Conservation (phyloP, 306 rosid genomes). For the Herpetospermum pedunculosum region DNA sequence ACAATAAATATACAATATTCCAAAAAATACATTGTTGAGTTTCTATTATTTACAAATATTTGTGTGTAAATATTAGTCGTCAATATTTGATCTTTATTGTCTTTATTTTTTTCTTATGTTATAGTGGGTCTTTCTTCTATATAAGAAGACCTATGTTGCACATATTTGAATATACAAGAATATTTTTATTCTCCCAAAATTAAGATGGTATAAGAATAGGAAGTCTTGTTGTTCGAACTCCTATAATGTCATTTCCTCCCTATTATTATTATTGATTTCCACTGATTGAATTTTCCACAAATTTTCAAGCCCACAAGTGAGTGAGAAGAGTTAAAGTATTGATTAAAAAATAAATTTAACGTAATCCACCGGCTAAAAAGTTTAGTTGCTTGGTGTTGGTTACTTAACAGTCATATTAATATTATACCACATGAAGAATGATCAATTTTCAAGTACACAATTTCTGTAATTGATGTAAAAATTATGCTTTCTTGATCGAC, state of each 20-base stretch:
- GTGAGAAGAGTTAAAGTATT: background rate
- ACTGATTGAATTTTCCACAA: background rate
- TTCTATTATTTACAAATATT: background rate
- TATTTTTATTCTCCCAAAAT: background rate
- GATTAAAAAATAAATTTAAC: background rate
- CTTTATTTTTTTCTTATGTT: background rate
- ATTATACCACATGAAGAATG: background rate
- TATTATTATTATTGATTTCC: background rate
- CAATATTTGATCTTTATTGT: background rate
- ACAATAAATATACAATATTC: background rate
- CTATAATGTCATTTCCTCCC: background rate
- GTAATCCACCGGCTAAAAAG: background rate
- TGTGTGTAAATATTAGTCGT: background rate
- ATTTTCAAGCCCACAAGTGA: background rate
- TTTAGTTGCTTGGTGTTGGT: background rate
- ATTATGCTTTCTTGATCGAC: too few species aligned
- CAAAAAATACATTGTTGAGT: background rate
- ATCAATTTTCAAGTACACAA: background rate
- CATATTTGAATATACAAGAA: background rate
- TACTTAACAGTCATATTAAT: background rate
- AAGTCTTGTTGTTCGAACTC: background rate
- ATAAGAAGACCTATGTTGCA: background rate
- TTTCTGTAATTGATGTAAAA: too few species aligned
- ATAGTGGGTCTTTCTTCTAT: background rate
- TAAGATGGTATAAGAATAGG: background rate